These are phyloP conservation scores for Didymella exigua DNA, from an alignment of 2,329 filamentous ascomycete genomes.

Conservation along the genomic window DNA sequence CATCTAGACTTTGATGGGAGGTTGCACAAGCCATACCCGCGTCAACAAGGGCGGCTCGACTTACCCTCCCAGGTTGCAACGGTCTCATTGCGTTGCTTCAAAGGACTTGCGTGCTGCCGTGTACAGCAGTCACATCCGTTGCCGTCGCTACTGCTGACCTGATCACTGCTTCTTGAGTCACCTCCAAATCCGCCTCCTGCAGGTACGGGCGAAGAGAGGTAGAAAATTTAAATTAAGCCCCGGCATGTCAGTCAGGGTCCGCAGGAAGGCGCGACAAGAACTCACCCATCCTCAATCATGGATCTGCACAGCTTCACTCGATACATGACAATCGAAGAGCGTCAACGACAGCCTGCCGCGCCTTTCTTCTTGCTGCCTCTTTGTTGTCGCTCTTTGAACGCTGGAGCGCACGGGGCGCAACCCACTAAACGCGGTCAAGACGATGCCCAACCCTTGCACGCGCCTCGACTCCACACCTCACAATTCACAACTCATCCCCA, in stretches of 20 bases:
- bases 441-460: constrained; percentile 23
- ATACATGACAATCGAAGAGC: background rate
- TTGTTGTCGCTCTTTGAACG: constrained; percentile 6
- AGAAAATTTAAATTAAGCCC: constrained; percentile 16
- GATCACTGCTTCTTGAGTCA: background rate
- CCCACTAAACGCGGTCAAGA: constrained; percentile 10
- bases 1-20: background rate
- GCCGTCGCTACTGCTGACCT: background rate
- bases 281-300: constrained; percentile 22
- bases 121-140: constrained; percentile 2
- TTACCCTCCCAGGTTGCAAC: constrained; percentile 1
- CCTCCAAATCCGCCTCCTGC: constrained; percentile 10
- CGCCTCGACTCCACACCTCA: constrained; percentile 23
- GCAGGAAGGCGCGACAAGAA: constrained; percentile 20
- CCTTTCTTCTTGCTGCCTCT: background rate
- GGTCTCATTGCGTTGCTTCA: constrained; percentile 9
- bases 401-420: constrained; percentile 10
- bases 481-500: constrained; percentile 18
- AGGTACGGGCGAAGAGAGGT: constrained; percentile 20
- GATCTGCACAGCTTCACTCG: background rate
- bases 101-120: background rate
- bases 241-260: constrained; percentile 20
- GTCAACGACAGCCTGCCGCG: background rate
- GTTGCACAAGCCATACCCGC: background rate
- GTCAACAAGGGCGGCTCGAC: background rate